Base-by-base conservation (phyloP, 164 flowering plant genomes). In the Hamamelis virginiana region DNA sequence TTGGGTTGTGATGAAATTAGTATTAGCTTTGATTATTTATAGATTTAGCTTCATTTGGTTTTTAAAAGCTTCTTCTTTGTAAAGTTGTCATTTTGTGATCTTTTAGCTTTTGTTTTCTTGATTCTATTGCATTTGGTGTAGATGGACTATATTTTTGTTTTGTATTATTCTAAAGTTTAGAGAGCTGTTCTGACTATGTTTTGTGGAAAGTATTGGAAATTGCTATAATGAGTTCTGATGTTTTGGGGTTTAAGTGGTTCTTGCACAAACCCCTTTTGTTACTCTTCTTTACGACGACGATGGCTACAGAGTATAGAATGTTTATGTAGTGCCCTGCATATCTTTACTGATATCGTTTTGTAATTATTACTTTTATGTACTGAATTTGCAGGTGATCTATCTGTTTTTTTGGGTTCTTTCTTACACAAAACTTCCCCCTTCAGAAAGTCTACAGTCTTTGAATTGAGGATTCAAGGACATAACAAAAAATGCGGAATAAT, bases 401-500 rank as follows among this genome's bases (percentile, higher is more conserved):
- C 4, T 38, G 13, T 33, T 3, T 16, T 16, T 28, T 38, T 22
- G 63, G 22, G 1, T 33, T 14, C 8, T 60, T 60, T 33, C 4
- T 6, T 6, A 33, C 45, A 9, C 9, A 1, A 27, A 33, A 14
- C 8, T 41, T 27, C 38, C 13, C 27, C 21, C 38, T 22, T 62
- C 50, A 46, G 43, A 41, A 10, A 65, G 53, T 15, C 64, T 63
- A 46, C 33, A 21, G 21, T 45, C 23, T 46, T 26, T 56, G 51
- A 55, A 56, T 38, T 62, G 13, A 56, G 60, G n/a, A 33, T 41
- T 18, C 46, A 27, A 33, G 47, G 21, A 44, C 21, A n/a, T 46
- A 19, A 18, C 59, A 52, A 44, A 74, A 77, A n/a, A 85, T 89
- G 89, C 59, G 74, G 80, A 80, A 77, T 62, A 63, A 68, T 77